Evolutionary conservation across 176 grass and related monocot genomes (phyloP), one percentile per base, ranked within the genome.

Genomic region (Olyra latifolia): DNA sequence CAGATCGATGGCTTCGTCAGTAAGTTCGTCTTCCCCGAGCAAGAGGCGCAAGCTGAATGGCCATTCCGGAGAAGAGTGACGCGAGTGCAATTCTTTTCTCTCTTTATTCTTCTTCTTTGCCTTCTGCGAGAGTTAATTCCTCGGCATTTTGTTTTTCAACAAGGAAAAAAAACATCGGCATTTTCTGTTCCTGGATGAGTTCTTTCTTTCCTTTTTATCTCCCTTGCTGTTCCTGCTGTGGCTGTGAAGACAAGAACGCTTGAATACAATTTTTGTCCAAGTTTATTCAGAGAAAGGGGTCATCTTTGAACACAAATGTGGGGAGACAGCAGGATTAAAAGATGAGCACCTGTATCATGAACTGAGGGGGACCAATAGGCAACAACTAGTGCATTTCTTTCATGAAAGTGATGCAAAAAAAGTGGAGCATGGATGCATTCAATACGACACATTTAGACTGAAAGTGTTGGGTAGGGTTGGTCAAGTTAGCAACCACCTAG

Each of bases 371-470:
- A 28, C 56, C 78, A 72, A 25, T 20, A 62, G 1, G 10, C 70
- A 82, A 20, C 59, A 54, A 55, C 5, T 52, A 10, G 32, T 43
- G 80, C 17, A 64, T 74, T 74, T 53, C 22, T 65, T 83, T 73
- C 16, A 42, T 32, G 22, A 83, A 83, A 74, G 70, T 65, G 69
- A 43, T 83, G 58, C n/a, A n/a, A n/a, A 44, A 20, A 42, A 73
- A 74, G 69, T 53, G 44, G 25, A 63, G 80, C n/a, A 82, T 9
- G 43, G 28, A 24, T 62, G 8, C 58, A 20, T 29, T 73, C 29
- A 52, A 25, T 29, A 43, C 49, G 32, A 74, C 32, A 74, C 45
- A 65, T 64, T 82, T 23, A 23, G 49, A 57, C 17, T 64, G 27
- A 60, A 63, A 7, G 57, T 39, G 9, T 69, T 71, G 19, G 39